Base-by-base conservation (phyloP, 108 stramenopile species). In the Fistulifera solaris region DNA sequence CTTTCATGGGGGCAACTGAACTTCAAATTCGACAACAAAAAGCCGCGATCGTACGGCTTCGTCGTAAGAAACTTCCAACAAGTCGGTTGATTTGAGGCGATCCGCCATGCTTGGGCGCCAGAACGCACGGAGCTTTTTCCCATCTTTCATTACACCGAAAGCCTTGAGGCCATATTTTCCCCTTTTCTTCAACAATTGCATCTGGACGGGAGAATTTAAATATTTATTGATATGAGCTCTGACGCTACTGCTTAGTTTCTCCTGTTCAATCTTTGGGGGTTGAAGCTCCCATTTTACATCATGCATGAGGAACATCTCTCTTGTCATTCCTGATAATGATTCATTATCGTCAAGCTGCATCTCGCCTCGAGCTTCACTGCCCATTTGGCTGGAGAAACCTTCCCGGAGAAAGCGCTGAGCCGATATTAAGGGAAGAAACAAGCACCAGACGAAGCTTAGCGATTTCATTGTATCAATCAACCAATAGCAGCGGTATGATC, bases 281-380 rank as follows among this genome's bases (percentile, higher is more conserved):
- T 63, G 52, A 12, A 76, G 31, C 53, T 76, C 62, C 75, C 69
- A 76, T 24, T 70, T 44, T 13, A 51, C 41, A 19, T 63, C 57
- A 40, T 66, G 52, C 65, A 71, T 60, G 27, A 70, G 38, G 53
- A 50, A 62, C 69, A 76, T 70, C 40, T 76, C 75, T 23, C 65
- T 49, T 15, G 69, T 54, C 75, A 76, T 67, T 13, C 75, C 75
- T 25, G 18, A 50, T 14, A 60, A 51, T 1, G 64, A 45, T 14
- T 50, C 51, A 44, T 48, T 38, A 22, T 48, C 51, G n/a, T 61
- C 62, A 18, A 58, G 48, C 40, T 54, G 42, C 52, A 59, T 59
- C 43, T 61, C 56, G 27, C 46, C 53, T 28, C 40, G 47, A 22
- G 46, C 47, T 27, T 72, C 70, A 18, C 40, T 61, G 38, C 51